phyloP scores from a whole-genome alignment of 108 stramenopile genomes.

The Cyclotella kingstonii region DNA sequence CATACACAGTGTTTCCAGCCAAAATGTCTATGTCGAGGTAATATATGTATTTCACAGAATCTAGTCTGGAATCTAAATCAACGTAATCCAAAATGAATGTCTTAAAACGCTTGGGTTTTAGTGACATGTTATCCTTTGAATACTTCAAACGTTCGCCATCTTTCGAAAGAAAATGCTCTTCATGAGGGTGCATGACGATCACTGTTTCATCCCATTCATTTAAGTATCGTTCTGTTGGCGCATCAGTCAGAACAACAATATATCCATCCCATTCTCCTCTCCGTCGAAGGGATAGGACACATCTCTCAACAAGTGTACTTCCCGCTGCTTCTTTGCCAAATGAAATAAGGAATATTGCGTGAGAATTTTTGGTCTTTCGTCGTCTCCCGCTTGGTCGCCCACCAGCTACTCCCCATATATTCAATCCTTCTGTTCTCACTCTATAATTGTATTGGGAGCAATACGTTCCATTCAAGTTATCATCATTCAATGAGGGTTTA shows the following conservation, averaged over 20 bases:
- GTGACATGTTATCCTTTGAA: conserved; percentile 26
- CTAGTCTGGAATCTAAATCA: conserved; percentile 27
- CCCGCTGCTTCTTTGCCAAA: conserved; percentile 47
- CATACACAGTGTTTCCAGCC: conserved; percentile 30
- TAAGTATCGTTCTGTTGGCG: conserved; percentile 36
- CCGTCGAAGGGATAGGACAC: conserved; percentile 46
- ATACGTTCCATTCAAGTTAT: conserved; percentile 39
- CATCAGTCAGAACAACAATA: conserved; percentile 47
- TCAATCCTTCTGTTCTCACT: conserved; percentile 26
- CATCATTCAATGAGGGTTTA: conserved; percentile 32
- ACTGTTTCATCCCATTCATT: conserved; percentile 38
- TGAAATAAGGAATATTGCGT: conserved; percentile 45
- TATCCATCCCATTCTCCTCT: conserved; percentile 40
- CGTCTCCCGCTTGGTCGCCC: conserved; percentile 18
- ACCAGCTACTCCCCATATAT: conserved; percentile 28
- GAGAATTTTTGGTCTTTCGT: conserved; percentile 3
- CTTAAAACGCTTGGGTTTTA: conserved; percentile 51
- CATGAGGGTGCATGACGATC: conserved; percentile 47
- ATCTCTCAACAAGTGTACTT: conserved; percentile 49
- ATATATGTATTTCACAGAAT: conserved; percentile 36
- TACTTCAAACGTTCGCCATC: conserved; percentile 26
- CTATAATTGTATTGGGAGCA: conserved; percentile 38
- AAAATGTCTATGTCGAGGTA: conserved; percentile 58
- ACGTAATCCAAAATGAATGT: conserved; percentile 52
- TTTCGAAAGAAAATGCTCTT: conserved; percentile 31